A percentile compares a stretch with the other conserved stretches of the same genome.
Conservation (phyloP, 1,284 basidiomycete species). For the Crucibulum parvulum region DNA sequence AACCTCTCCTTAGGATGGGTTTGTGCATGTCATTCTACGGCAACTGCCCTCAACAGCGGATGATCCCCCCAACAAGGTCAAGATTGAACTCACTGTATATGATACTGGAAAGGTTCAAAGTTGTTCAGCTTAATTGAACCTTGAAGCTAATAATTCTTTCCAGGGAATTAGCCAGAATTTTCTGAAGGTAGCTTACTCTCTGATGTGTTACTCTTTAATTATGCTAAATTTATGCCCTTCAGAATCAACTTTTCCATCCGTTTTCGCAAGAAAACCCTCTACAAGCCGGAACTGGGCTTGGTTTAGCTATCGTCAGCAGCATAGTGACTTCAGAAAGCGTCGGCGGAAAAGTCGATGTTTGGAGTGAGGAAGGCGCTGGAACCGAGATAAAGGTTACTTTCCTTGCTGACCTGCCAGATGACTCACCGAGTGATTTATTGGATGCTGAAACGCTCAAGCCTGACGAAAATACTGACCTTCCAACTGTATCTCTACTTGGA, state of each 20-base stretch:
- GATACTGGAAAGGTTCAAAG: slow-evolving; percentile 86
- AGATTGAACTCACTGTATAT: slow-evolving; percentile 85
- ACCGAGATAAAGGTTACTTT: slow-evolving; percentile 94
- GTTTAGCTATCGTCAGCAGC: slow-evolving; percentile 96
- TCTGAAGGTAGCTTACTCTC: slow-evolving; percentile 62
- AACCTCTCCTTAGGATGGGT: slow-evolving; percentile 67
- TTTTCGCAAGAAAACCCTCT: slow-evolving; percentile 95
- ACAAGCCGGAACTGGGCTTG: slow-evolving; percentile 93
- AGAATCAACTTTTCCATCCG: slow-evolving; percentile 96
- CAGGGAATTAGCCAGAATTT: slow-evolving; percentile 90
- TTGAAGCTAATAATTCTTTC: slow-evolving; percentile 9
- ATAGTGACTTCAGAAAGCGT: slow-evolving; percentile 89
- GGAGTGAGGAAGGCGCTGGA: slow-evolving; percentile 89
- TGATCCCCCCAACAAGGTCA: slow-evolving; percentile 64
- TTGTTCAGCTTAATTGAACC: slow-evolving; percentile 8
- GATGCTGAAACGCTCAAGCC: slow-evolving; percentile 56
- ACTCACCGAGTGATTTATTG: slow-evolving; percentile 31
- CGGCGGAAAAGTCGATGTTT: slow-evolving; percentile 88
- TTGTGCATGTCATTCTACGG: slow-evolving; percentile 85
- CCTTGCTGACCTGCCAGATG: slow-evolving; percentile 70
- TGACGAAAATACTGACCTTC: slow-evolving; percentile 51
- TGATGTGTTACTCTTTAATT: no score
- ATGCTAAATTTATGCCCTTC: slow-evolving; percentile 15
- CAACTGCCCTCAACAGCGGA: slow-evolving; percentile 67
- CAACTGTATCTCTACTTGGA: slow-evolving; percentile 74